A percentile compares a stretch with the other conserved stretches of the same genome.
Conservation (phyloP, 1,284 basidiomycete genomes). For the Trichosporon faecale region DNA sequence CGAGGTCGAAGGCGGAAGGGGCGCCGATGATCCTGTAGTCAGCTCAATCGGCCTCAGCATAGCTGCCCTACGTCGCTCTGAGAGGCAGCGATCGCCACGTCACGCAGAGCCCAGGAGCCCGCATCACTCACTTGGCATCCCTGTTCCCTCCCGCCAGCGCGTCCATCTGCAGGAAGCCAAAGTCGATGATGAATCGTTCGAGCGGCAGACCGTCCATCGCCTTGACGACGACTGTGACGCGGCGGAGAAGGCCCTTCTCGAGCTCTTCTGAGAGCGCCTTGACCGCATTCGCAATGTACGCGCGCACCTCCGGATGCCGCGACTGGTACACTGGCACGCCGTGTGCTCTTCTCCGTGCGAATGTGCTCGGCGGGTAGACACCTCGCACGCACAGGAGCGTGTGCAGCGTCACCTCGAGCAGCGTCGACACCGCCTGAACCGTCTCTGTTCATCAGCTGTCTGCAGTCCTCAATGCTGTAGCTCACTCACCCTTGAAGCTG, state of each 20-base stretch:
- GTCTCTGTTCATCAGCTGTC: slow-evolving; percentile 35
- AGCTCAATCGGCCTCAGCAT: neutral
- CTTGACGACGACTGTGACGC: slow-evolving; percentile 67
- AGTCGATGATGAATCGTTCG: slow-evolving; percentile 63
- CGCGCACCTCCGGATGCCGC: slow-evolving; percentile 77
- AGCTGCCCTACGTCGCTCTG: slow-evolving; percentile 25
- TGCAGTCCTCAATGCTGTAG: too few relatives aligned
- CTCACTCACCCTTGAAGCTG: slow-evolving; percentile 17
- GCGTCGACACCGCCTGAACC: slow-evolving; percentile 41
- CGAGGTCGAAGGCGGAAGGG: slow-evolving; percentile 56
- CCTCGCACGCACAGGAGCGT: slow-evolving; percentile 84
- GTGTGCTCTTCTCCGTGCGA: slow-evolving; percentile 81
- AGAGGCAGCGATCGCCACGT: too few relatives aligned
- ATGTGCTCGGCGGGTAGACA: slow-evolving; percentile 83
- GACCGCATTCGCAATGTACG: slow-evolving; percentile 79
- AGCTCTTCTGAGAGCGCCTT: slow-evolving; percentile 74
- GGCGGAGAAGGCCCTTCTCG: slow-evolving; percentile 29
- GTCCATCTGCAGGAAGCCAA: slow-evolving; percentile 65
- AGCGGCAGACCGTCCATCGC: slow-evolving; percentile 58
- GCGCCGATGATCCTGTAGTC: slow-evolving; percentile 23
- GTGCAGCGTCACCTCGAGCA: slow-evolving; percentile 83
- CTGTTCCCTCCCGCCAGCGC: slow-evolving; percentile 60
- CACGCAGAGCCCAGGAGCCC: neutral
- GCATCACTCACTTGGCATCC: slow-evolving; percentile 46
- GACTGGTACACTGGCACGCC: slow-evolving; percentile 86